Percentiles rank a stretch among this genome's conserved stretches.
Evolutionary conservation across 2,329 filamentous ascomycete species (phyloP).

Genomic region (Leptographium radiaticola): DNA sequence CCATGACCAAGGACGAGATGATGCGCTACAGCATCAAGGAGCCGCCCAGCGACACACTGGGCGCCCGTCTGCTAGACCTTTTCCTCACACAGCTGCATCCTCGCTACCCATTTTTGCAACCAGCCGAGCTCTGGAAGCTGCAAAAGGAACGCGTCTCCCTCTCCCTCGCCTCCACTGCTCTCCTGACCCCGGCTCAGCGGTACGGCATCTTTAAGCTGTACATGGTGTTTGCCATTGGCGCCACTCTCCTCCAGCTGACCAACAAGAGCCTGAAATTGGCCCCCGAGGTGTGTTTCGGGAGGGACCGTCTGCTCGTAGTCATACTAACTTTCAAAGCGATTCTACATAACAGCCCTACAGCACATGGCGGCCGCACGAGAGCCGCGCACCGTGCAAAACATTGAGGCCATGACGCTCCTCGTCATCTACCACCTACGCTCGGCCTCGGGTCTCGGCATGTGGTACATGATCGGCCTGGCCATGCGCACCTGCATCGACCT

Average conservation of each 20-base stretch:
- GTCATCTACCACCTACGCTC: constrained; percentile 38
- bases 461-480: constrained; percentile 40
- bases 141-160: constrained; percentile 26
- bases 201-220: constrained; percentile 38
- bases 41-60: constrained; percentile 4
- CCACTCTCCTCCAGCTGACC: constrained; percentile 32
- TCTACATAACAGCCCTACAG: constrained; percentile 35
- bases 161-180: constrained; percentile 21
- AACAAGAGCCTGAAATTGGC: constrained; percentile 18
- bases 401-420: constrained; percentile 37
- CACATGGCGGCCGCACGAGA: constrained; percentile 34
- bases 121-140: constrained; percentile 28
- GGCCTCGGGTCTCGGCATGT: constrained; percentile 34
- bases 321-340: constrained; percentile 24
- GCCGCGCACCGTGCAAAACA: constrained; percentile 33
- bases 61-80: constrained; percentile 11
- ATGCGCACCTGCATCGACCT: constrained; percentile 40
- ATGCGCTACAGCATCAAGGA: constrained; percentile 4
- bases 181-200: constrained; percentile 20
- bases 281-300: background rate
- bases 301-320: too few relatives aligned
- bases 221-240: constrained; percentile 37
- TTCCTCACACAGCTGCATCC: constrained; percentile 18
- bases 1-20: constrained; percentile 2
- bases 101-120: constrained; percentile 35